Percentiles rank a stretch among this genome's conserved stretches.
Conservation (phyloP, 176 grass and related monocot genomes). For the Carex parvula region DNA sequence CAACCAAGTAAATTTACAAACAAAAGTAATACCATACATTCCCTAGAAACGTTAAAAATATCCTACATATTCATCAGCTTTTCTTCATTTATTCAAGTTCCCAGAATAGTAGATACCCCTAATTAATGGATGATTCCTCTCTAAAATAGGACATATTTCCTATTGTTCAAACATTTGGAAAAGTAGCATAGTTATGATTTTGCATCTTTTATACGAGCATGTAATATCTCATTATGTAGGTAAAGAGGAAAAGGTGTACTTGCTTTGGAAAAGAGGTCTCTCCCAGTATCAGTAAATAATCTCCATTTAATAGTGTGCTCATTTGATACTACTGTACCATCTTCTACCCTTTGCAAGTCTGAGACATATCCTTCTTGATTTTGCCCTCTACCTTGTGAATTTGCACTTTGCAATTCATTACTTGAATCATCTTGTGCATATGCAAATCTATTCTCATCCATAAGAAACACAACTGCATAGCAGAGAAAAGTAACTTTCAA, state of each 20-base stretch:
- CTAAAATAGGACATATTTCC: neutral
- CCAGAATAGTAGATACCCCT: neutral
- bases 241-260: conserved; percentile 35
- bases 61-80: neutral
- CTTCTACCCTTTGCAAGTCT: conserved; percentile 55
- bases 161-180: conserved; percentile 9
- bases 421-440: conserved; percentile 57
- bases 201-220: neutral
- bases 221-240: neutral
- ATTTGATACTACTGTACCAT: conserved; percentile 87
- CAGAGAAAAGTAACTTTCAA: neutral
- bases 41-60: neutral
- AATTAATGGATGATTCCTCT: neutral
- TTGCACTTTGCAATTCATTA: conserved; percentile 34
- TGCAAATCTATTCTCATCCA: conserved; percentile 35
- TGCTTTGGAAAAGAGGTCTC: conserved; percentile 69
- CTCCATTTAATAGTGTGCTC: conserved; percentile 85
- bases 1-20: neutral
- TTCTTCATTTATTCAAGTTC: neutral
- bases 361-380: conserved; percentile 32
- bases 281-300: conserved; percentile 72
- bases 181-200: neutral
- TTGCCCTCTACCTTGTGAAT: conserved; percentile 29
- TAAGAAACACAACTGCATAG: conserved; percentile 48
- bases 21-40: neutral